These are phyloP conservation scores for Aspergillus taichungensis DNA, from an alignment of 495 filamentous ascomycete genomes.

Conservation along the genomic window DNA sequence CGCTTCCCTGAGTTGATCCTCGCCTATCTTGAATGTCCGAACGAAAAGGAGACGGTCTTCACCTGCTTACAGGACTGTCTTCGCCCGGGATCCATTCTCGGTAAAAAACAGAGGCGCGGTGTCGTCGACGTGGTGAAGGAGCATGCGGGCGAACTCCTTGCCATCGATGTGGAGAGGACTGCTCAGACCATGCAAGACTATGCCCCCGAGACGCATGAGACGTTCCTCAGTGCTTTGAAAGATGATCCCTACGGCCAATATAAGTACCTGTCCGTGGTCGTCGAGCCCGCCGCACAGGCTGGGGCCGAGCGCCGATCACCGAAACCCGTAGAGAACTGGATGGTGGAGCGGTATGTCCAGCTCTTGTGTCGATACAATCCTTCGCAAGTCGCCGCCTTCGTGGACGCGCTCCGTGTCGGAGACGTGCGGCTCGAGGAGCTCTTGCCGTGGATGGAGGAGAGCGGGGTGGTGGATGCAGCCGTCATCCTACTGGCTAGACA, in stretches of 20 bases:
- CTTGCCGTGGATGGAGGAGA: constrained; percentile 78
- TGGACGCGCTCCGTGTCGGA: constrained; percentile 66
- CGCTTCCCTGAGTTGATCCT: constrained; percentile 71
- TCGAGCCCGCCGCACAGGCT: constrained; percentile 55
- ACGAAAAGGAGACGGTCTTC: constrained; percentile 65
- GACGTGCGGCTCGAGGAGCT: constrained; percentile 76
- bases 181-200: constrained; percentile 61
- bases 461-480: constrained; percentile 85
- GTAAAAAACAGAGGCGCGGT: constrained; percentile 65
- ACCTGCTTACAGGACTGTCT: constrained; percentile 75
- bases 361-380: constrained; percentile 82
- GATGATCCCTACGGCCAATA: constrained; percentile 60
- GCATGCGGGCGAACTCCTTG: constrained; percentile 58
- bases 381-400: constrained; percentile 74
- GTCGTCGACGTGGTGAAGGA: constrained; percentile 62
- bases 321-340: constrained; percentile 32
- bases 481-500: constrained; percentile 87
- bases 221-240: constrained; percentile 55
- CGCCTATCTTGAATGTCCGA: constrained; percentile 77
- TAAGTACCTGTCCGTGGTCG: constrained; percentile 64
- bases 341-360: constrained; percentile 80
- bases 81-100: constrained; percentile 58
- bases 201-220: constrained; percentile 63
- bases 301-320: constrained; percentile 23
- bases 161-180: constrained; percentile 57